Conservation (phyloP, 345 rosid genomes). For the Murraya koenigii region DNA sequence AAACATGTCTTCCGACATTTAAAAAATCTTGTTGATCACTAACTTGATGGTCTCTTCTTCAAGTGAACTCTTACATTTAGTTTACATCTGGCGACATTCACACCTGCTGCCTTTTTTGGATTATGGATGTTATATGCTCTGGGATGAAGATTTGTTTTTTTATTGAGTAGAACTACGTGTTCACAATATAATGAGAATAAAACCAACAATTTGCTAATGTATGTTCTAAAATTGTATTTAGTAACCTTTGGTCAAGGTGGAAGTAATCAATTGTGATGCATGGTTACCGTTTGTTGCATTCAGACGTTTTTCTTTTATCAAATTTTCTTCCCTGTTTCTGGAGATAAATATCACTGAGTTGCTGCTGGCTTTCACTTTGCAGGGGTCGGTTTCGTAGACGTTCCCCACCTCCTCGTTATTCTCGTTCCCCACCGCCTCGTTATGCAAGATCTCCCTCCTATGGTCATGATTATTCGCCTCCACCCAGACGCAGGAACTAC, state of each 20-base stretch:
- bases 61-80: neutral
- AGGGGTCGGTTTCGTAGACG: constrained; percentile 59
- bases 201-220: neutral
- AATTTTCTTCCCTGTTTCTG: neutral
- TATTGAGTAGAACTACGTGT: neutral
- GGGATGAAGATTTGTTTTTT: neutral
- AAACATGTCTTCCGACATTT: neutral
- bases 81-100: neutral
- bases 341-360: neutral
- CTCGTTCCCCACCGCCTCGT: constrained; percentile 79
- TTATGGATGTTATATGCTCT: neutral
- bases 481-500: constrained; percentile 48
- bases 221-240: neutral
- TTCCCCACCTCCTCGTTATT: constrained; percentile 55
- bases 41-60: neutral
- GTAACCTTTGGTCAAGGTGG: neutral
- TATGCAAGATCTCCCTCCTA: constrained; percentile 65
- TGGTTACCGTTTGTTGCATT: neutral
- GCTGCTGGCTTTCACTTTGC: constrained; percentile 2
- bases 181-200: neutral
- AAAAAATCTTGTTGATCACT: neutral
- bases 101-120: neutral
- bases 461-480: constrained; percentile 64
- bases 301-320: neutral
- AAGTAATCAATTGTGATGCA: neutral